A percentile compares a stretch with the other conserved stretches of the same genome.
These are phyloP conservation scores for Tilletia indica DNA, from an alignment of 1,284 basidiomycete species.

Conservation along the genomic window DNA sequence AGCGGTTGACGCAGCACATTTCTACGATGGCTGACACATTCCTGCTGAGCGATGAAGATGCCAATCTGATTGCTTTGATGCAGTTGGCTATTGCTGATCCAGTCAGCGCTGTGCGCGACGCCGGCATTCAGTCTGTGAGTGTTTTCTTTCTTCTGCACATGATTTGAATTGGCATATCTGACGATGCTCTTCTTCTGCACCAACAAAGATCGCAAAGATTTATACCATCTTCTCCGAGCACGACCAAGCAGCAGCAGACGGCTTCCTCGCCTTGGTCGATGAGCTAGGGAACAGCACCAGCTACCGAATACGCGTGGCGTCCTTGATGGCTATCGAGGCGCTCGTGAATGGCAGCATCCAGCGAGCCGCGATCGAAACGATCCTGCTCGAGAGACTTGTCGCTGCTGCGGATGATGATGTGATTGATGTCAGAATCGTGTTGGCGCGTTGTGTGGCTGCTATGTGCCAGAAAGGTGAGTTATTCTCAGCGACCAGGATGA, in stretches of 20 bases:
- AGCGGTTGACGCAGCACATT: conserved; percentile 67
- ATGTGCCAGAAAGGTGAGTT: conserved; percentile 60
- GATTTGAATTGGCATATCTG: no score
- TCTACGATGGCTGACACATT: conserved; percentile 59
- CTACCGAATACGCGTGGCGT: conserved; percentile 50
- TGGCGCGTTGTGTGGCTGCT: conserved; percentile 68
- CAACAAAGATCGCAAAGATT: conserved; percentile 27
- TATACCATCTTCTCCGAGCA: conserved; percentile 42
- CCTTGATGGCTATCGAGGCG: conserved; percentile 39
- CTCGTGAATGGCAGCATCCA: conserved; percentile 42
- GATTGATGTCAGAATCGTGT: conserved; percentile 80
- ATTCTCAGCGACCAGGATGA: not conserved
- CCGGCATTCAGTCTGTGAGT: conserved; percentile 69
- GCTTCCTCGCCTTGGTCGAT: conserved; percentile 51
- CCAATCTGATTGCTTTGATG: conserved; percentile 60
- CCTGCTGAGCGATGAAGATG: conserved; percentile 54
- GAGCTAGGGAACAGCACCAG: conserved; percentile 43
- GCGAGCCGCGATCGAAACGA: conserved; percentile 61
- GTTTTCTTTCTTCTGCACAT: conserved; percentile 9
- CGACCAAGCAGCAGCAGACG: conserved; percentile 42
- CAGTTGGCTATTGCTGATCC: conserved; percentile 71
- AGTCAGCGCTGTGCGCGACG: conserved; percentile 79
- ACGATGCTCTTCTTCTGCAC: conserved; percentile 2
- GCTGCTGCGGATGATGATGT: conserved; percentile 67
- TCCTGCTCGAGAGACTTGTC: conserved; percentile 66